Base-by-base conservation (phyloP, 2,329 filamentous ascomycete species). In the Aspergillus floridensis region DNA sequence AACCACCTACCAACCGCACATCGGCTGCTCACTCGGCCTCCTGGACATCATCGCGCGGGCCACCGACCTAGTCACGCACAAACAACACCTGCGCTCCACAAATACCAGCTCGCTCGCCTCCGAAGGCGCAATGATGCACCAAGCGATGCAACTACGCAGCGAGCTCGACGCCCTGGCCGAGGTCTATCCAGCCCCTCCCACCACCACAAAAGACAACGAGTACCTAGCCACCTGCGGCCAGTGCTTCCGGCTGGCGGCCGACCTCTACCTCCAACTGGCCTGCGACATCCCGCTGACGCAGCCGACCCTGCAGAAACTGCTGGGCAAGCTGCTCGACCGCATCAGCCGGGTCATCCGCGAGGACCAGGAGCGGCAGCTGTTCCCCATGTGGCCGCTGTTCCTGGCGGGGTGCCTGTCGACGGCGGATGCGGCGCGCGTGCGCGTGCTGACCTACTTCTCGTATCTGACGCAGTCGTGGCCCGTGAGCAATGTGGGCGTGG, bases 301-400 rank as follows among this genome's bases (percentile, higher is more conserved):
- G 21, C 52, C 38, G 2, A 31, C 38, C 1, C 41, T 54, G 2
- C 52, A 47, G 16, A 22, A 21, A 6, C 38, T 54, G 52, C 24
- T 54, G 14, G 38, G 7, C 5, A 47, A 32, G 7, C 41, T 54
- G 1, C 52, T 54, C 8, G 38, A 47, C n/a, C 22, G 46, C 8
- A 54, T 54, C 14, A 41, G 52, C 4, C 38, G 46, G 14, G 52
- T 54, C 52, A 54, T 54, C 16, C 52, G 38, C 8, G 52, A 54
- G 38, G 52, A 54, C 24, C 52, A 54, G 41, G 52, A 54, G 29
- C 22, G 52, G 26, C 52, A 54, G 38, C 10, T 54, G 19, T 54
- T 54, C 11, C 52, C 52, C 4, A 54, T 54, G 52, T 54, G 52
- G 52, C 52, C 52, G 19, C 41, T 54, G 11, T 54, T 54, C 14